A percentile compares a stretch with the other conserved stretches of the same genome.
These are phyloP conservation scores for Candida dajiaensis DNA, from an alignment of 805 yeast genomes.

Conservation along the genomic window DNA sequence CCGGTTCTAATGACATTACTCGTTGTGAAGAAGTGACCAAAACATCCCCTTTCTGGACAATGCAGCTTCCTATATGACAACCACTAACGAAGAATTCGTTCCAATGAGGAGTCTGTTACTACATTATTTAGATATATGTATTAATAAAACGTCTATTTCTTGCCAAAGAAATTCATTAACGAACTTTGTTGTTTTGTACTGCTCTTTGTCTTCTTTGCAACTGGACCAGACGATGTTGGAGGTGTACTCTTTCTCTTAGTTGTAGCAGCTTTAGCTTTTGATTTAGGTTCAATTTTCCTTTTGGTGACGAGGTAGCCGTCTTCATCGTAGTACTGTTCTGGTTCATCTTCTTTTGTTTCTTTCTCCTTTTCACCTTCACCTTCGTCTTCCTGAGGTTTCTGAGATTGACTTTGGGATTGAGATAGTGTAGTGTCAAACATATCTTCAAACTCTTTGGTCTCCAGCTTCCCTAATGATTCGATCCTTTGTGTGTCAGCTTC, in stretches of 20 bases:
- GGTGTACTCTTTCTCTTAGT: constrained; percentile 6
- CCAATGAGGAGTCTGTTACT: not conserved
- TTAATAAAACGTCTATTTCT: constrained; percentile 18
- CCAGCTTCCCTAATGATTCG: not conserved
- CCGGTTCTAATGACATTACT: no score
- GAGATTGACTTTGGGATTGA: constrained; percentile 11
- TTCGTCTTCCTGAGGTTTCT: constrained; percentile 1
- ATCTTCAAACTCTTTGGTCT: constrained; percentile 12
- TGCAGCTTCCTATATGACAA: no score
- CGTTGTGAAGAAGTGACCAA: no score
- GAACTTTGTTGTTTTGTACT: constrained; percentile 36
- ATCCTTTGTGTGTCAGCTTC: not conserved
- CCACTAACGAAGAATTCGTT: constrained; percentile 6
- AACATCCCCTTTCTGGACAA: no score
- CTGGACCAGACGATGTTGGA: not conserved
- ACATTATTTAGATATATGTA: not conserved
- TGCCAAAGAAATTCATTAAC: constrained; percentile 43
- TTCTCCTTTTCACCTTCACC: not conserved
- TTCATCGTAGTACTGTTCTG: constrained; percentile 34
- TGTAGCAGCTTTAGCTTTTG: constrained; percentile 16
- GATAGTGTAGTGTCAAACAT: constrained; percentile 18
- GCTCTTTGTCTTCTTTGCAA: constrained; percentile 19
- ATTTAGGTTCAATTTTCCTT: constrained; percentile 12
- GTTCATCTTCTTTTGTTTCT: constrained; percentile 8
- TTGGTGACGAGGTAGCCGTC: constrained; percentile 45